phyloP scores from a whole-genome alignment of 2,329 filamentous ascomycete species.

The Cladophialophora exuberans region DNA sequence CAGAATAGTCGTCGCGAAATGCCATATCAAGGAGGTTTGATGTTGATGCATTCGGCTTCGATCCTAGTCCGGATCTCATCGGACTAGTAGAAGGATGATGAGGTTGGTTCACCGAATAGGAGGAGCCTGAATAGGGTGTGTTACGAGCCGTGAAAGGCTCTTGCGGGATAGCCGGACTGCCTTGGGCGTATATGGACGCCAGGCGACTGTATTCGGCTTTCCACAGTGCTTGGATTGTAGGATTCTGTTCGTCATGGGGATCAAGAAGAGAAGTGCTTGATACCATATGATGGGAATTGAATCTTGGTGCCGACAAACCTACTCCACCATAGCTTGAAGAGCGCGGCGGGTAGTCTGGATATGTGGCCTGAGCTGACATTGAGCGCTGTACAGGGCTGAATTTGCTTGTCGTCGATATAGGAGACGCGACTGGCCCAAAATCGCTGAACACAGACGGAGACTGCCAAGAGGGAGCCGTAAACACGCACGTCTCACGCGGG shows the following conservation, averaged over 20 bases:
- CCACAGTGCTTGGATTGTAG: conserved; percentile 32
- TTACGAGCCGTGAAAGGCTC: neutral
- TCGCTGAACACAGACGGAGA: conserved; percentile 16
- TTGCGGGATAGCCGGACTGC: neutral
- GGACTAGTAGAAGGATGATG: neutral
- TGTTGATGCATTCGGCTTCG: conserved; percentile 9
- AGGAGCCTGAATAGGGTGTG: conserved; percentile 16
- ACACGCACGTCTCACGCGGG: conserved; percentile 5
- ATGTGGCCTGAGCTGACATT: conserved; percentile 1
- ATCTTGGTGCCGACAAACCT: conserved; percentile 10
- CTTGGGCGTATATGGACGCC: conserved; percentile 28
- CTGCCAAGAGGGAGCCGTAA: conserved; percentile 9
- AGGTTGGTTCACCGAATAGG: conserved; percentile 10
- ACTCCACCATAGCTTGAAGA: conserved; percentile 1
- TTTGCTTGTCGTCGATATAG: neutral
- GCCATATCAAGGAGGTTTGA: conserved; percentile 18
- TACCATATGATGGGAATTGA: conserved; percentile 17
- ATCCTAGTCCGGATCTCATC: neutral
- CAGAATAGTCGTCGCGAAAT: conserved; percentile 28
- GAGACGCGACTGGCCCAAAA: neutral
- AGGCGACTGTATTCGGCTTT: conserved; percentile 34
- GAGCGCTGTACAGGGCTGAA: conserved; percentile 4
- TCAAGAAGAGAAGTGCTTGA: conserved; percentile 26
- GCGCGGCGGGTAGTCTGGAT: neutral
- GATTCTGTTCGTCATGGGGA: conserved; percentile 27